phyloP scores from a whole-genome alignment of 2,329 filamentous ascomycete genomes.

The Aspergillus candidus region DNA sequence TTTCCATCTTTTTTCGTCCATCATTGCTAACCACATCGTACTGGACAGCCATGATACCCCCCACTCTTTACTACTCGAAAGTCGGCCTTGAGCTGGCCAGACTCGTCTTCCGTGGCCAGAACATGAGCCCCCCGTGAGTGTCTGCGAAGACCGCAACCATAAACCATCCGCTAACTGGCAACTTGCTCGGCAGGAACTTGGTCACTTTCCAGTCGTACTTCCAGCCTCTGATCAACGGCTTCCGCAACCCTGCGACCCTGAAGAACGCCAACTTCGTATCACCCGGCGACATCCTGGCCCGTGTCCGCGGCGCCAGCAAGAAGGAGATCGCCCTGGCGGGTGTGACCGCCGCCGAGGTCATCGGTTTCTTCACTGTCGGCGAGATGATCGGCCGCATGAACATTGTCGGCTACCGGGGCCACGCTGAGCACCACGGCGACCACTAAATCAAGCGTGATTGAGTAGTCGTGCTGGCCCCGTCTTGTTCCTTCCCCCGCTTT shows the following conservation, averaged over 20 bases:
- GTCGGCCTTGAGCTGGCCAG: conserved; percentile 83
- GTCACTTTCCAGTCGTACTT: conserved; percentile 83
- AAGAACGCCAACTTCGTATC: conserved; percentile 50
- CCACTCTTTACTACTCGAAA: conserved; percentile 83
- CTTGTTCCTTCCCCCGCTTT: no score
- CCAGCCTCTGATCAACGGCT: conserved; percentile 63
- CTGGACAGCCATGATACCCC: conserved; percentile 69
- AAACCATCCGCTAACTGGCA: conserved; percentile 10
- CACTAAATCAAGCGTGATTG: conserved; percentile 24
- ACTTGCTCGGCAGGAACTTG: conserved; percentile 52
- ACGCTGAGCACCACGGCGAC: conserved; percentile 46
- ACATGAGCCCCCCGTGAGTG: conserved; percentile 92
- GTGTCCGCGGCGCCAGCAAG: conserved; percentile 63
- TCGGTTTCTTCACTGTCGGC: conserved; percentile 96
- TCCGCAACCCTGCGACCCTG: conserved; percentile 64
- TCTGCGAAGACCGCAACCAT: conserved; percentile 1
- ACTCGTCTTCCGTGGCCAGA: conserved; percentile 79
- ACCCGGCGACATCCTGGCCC: conserved; percentile 50
- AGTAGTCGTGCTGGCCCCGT: no score
- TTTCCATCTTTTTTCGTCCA: neutral
- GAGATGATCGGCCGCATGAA: conserved; percentile 96
- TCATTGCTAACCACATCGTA: conserved; percentile 19
- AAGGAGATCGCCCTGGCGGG: conserved; percentile 66
- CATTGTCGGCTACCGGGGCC: conserved; percentile 84
- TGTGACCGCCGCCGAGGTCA: conserved; percentile 74